Base-by-base conservation (phyloP, 768 basidiomycete species). In the Calocera cornea region DNA sequence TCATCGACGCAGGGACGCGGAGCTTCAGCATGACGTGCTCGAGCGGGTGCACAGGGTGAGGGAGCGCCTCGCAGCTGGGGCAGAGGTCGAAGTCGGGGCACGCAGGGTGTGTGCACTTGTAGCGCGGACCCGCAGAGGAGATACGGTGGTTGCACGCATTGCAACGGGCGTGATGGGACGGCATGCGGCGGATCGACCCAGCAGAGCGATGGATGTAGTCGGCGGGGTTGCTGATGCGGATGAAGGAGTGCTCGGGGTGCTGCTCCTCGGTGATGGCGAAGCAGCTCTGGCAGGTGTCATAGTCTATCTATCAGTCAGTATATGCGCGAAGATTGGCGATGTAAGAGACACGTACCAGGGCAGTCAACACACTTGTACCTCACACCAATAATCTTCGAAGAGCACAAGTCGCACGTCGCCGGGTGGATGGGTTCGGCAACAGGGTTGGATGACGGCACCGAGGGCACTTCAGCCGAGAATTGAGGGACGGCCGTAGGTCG, bases 61-160 rank as follows among this genome's bases (percentile, higher is more conserved):
- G 92, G 67, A 84, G 80, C 3, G 90, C 86, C 77, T 93, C 92
- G 76, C 92, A 95, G 65, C 75, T 76, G 67, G 81, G 79, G 76
- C 92, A 95, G 19, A 94, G 80, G 72, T 95, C 92, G 71, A 86
- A 92, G 75, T 93, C 89, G 0, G 83, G 81, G 76, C 92, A 95
- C 2, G 79, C 77, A 16, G 84, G 80, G 73, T 92, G 86, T 84
- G 90, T 86, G 77, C 92, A 95, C 87, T 92, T 93, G 77, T 85
- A 93, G 17, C 91, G 86, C 65, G 81, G 74, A 1, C 89, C 89
- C 27, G 69, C 14, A 7, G 54, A 60, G 14, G 54, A 73, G 65
- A 93, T 87, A 2, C 75, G 73, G 64, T 79, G 78, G 17, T 72
- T 70, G 74, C 90, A 92, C 2, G 83, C 79, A 70, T 90, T 78